These are phyloP conservation scores for Rhinocladiella similis DNA, from an alignment of 2,329 filamentous ascomycete genomes.

Conservation along the genomic window DNA sequence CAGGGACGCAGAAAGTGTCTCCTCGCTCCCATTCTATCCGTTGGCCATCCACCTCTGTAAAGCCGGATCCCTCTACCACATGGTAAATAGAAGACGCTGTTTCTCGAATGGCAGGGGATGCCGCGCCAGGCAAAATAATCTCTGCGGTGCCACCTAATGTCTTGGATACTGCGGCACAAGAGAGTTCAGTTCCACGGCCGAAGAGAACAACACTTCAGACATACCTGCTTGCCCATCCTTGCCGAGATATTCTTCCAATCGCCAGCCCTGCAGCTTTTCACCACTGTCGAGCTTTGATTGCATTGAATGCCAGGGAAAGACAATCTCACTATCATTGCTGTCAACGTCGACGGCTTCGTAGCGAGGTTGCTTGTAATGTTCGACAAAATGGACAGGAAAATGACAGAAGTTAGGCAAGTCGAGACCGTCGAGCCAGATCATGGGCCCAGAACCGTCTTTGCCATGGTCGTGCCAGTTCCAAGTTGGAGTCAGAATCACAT, in stretches of 20 bases:
- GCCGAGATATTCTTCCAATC: constrained; percentile 36
- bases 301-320: constrained; percentile 53
- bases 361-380: constrained; percentile 49
- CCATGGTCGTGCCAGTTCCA: constrained; percentile 65
- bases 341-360: constrained; percentile 50
- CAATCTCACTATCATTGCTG: constrained; percentile 39
- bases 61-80: constrained; percentile 51
- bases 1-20: constrained; percentile 57
- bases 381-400: constrained; percentile 55
- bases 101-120: constrained; percentile 46
- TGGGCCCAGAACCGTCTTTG: constrained; percentile 54
- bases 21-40: constrained; percentile 45
- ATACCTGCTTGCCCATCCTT: constrained; percentile 32
- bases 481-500: constrained; percentile 58
- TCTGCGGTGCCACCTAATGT: constrained; percentile 52
- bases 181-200: background rate
- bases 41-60: constrained; percentile 18
- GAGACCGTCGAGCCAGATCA: no score
- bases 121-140: constrained; percentile 40
- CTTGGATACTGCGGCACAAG: constrained; percentile 29
- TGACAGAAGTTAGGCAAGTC: constrained; percentile 55
- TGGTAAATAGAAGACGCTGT: constrained; percentile 57
- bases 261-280: constrained; percentile 32
- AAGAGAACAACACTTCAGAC: background rate
- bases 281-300: constrained; percentile 40